These are phyloP conservation scores for Xerocomus minutiporus DNA, from an alignment of 1,284 basidiomycete genomes.

Conservation along the genomic window DNA sequence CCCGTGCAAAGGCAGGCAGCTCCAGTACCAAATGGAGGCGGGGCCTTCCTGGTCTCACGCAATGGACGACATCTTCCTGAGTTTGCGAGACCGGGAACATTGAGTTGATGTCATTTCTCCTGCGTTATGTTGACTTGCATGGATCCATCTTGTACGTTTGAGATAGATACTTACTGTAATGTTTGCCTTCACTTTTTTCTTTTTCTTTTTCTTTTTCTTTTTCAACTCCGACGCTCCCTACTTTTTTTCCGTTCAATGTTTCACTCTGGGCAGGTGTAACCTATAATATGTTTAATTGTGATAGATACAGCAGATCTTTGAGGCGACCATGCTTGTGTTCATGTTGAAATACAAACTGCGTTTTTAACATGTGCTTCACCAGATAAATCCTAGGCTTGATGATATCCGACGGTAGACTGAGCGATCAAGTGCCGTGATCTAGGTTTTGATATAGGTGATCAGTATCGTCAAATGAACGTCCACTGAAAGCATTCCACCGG, in stretches of 20 bases:
- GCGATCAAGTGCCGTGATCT: no score
- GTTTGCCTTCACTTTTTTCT: not conserved
- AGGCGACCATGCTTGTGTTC: not conserved
- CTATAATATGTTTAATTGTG: conserved; percentile 18
- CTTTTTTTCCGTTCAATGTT: conserved; percentile 3
- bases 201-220: not conserved
- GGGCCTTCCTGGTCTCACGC: conserved; percentile 25
- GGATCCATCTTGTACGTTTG: conserved; percentile 14
- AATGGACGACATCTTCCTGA: conserved; percentile 29
- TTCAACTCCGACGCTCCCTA: conserved; percentile 2
- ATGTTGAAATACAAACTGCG: no score
- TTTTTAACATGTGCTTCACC: no score
- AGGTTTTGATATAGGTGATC: no score
- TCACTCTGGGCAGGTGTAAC: conserved; percentile 11
- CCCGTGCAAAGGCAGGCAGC: conserved; percentile 12
- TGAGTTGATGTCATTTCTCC: not conserved
- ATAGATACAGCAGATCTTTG: conserved; percentile 25
- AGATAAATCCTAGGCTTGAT: no score
- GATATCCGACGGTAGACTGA: no score
- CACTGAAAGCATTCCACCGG: no score
- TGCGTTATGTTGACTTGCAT: conserved; percentile 3
- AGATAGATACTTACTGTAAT: conserved; percentile 2
- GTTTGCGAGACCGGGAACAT: not conserved
- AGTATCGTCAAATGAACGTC: no score
- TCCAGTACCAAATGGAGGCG: conserved; percentile 20